Percentiles rank a stretch among this genome's conserved stretches.
phyloP scores from a whole-genome alignment of 2,329 filamentous ascomycete species.

The Corynespora cassiicola region DNA sequence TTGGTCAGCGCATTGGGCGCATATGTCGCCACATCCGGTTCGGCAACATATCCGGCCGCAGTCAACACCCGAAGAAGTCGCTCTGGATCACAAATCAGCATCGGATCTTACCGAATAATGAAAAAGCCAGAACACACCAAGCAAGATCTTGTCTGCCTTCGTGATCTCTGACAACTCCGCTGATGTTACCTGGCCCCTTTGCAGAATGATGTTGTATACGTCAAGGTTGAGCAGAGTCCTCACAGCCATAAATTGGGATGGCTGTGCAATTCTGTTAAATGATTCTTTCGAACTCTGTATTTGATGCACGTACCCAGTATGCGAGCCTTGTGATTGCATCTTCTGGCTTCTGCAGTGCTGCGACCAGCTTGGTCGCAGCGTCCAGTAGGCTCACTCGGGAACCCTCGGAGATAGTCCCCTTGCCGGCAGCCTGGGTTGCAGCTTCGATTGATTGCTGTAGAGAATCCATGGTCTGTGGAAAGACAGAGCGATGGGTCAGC shows the following conservation, averaged over 20 bases:
- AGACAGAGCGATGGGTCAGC: too few relatives aligned
- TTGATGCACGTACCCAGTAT: slow-evolving; percentile 6
- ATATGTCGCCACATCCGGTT: slow-evolving; percentile 6
- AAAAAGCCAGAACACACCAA: too few relatives aligned
- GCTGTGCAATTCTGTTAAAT: too few relatives aligned
- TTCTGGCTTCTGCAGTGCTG: slow-evolving; percentile 7
- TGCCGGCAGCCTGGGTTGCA: too few relatives aligned
- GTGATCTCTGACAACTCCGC: slow-evolving; percentile 6
- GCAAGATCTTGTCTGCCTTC: slow-evolving; percentile 6
- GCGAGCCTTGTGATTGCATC: slow-evolving; percentile 7
- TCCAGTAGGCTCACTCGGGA: slow-evolving; percentile 3
- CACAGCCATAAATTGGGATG: too few relatives aligned
- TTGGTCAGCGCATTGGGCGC: too few relatives aligned
- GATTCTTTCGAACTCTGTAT: too few relatives aligned
- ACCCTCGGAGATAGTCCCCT: too few relatives aligned
- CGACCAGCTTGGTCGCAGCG: slow-evolving; percentile 4
- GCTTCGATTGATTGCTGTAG: too few relatives aligned
- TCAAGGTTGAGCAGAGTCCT: slow-evolving; percentile 3
- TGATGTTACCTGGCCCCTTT: slow-evolving; percentile 4
- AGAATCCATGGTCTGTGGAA: too few relatives aligned
- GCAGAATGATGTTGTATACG: slow-evolving; percentile 7
- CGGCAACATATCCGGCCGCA: slow-evolving; percentile 7
- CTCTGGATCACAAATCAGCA: too few relatives aligned
- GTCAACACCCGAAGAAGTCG: slow-evolving; percentile 5
- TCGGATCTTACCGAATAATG: too few relatives aligned